These are phyloP conservation scores for Limnomonas spitsbergensis DNA, from an alignment of 139 green algal species.

Conservation along the genomic window DNA sequence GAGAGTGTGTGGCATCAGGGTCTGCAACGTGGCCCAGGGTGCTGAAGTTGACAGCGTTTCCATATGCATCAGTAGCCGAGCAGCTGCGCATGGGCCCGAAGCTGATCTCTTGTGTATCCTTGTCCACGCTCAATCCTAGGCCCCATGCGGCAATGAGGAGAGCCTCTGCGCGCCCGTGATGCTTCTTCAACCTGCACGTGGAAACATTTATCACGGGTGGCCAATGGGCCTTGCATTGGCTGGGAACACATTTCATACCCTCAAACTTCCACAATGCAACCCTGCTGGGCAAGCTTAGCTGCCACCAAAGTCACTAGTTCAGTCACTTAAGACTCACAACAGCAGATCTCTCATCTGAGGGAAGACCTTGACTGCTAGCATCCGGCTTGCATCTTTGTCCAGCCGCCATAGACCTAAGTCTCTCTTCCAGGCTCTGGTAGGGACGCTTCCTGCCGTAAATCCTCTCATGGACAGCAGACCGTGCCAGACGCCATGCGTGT, in stretches of 20 bases:
- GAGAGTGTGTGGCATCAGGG: slow-evolving; percentile 9
- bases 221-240: no score
- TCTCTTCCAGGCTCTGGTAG: not conserved
- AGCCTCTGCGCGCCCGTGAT: slow-evolving; percentile 18
- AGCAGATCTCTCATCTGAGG: not conserved
- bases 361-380: not conserved
- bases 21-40: no score
- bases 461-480: not conserved
- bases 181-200: slow-evolving; percentile 13
- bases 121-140: not conserved
- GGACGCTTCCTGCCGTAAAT: slow-evolving; percentile 1
- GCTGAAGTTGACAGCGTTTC: not conserved
- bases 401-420: not conserved
- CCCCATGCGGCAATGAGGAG: slow-evolving; percentile 18
- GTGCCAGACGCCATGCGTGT: slow-evolving; percentile 7
- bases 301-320: no score
- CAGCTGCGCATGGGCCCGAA: not conserved
- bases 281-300: not conserved
- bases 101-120: not conserved
- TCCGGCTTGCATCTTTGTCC: not conserved
- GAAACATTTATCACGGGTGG: no score
- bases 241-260: not conserved
- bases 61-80: not conserved
- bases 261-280: not conserved
- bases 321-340: not conserved